A percentile compares a stretch with the other conserved stretches of the same genome.
phyloP scores from a whole-genome alignment of 768 basidiomycete genomes.

The Cystofilobasidium bisporidii region DNA sequence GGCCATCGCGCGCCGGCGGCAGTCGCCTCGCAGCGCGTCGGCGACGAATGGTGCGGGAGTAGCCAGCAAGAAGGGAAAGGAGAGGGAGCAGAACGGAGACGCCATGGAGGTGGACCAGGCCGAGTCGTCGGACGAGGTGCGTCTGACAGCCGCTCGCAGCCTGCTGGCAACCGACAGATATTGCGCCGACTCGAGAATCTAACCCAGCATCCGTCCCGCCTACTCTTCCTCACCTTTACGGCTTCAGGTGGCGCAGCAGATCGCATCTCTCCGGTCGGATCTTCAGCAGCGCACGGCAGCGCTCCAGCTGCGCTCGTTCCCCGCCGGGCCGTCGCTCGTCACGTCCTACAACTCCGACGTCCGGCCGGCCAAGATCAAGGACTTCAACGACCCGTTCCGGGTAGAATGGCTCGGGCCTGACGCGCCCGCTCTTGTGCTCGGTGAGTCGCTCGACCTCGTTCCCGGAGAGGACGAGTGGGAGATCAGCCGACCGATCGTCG shows the following conservation, averaged over 20 bases:
- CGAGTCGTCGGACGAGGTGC: slow-evolving; percentile 23
- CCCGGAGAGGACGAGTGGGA: slow-evolving; percentile 46
- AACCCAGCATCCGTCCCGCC: no score
- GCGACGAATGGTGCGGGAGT: slow-evolving; percentile 16
- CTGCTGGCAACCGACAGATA: no score
- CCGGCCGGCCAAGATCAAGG: slow-evolving; percentile 45
- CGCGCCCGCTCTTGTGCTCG: slow-evolving; percentile 57
- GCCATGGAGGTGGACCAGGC: slow-evolving; percentile 23
- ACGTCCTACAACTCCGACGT: slow-evolving; percentile 52
- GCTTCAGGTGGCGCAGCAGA: slow-evolving; percentile 53
- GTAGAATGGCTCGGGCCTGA: slow-evolving; percentile 69
- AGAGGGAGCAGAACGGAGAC: slow-evolving; percentile 25
- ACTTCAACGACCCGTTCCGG: slow-evolving; percentile 69
- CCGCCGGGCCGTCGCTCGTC: slow-evolving; percentile 35
- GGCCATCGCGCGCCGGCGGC: slow-evolving; percentile 29
- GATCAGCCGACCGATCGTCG: slow-evolving; percentile 72
- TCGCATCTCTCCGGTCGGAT: slow-evolving; percentile 46
- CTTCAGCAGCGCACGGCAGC: slow-evolving; percentile 39
- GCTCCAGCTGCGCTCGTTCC: slow-evolving; percentile 57
- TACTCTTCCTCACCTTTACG: background rate
- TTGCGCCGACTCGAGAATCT: no score
- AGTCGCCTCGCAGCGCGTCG: background rate
- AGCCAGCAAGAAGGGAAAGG: slow-evolving; percentile 23
- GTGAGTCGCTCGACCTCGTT: slow-evolving; percentile 55
- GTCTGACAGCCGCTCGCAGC: slow-evolving; percentile 20